Conservation (phyloP, 148 eudicot species). For the Diospyros lotus region DNA sequence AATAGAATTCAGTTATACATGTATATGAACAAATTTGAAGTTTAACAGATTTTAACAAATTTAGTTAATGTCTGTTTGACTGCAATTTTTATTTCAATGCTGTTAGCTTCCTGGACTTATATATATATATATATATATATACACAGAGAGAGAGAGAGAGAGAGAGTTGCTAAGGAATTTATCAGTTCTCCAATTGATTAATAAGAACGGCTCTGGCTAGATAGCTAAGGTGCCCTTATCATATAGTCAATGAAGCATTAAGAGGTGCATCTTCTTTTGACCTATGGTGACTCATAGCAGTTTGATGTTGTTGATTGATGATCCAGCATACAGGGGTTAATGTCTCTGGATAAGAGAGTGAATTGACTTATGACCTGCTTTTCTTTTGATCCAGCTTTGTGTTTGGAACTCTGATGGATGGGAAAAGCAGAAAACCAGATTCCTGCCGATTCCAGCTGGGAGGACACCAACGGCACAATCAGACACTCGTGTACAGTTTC, state of each 20-base stretch:
- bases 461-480: slow-evolving; percentile 57
- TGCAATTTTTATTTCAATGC: not conserved
- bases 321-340: not conserved
- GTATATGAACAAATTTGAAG: not conserved
- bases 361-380: not conserved
- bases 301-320: no score
- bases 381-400: slow-evolving; percentile 42
- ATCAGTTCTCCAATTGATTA: no score
- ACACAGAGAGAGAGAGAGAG: not conserved
- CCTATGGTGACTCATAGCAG: no score
- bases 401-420: slow-evolving; percentile 83
- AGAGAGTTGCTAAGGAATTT: not conserved
- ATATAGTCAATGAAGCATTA: no score
- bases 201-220: no score
- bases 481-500: slow-evolving; percentile 83
- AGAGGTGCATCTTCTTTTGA: no score
- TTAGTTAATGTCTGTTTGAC: not conserved
- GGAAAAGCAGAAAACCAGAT: slow-evolving; percentile 70
- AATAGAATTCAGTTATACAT: not conserved
- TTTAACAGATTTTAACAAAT: not conserved
- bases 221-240: no score
- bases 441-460: slow-evolving; percentile 68
- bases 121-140: not conserved
- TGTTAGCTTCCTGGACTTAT: not conserved
- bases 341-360: not conserved